A percentile compares a stretch with the other conserved stretches of the same genome.
These are phyloP conservation scores for Taiozyma sp. DNA, from an alignment of 1,139 yeast genomes.

Conservation along the genomic window DNA sequence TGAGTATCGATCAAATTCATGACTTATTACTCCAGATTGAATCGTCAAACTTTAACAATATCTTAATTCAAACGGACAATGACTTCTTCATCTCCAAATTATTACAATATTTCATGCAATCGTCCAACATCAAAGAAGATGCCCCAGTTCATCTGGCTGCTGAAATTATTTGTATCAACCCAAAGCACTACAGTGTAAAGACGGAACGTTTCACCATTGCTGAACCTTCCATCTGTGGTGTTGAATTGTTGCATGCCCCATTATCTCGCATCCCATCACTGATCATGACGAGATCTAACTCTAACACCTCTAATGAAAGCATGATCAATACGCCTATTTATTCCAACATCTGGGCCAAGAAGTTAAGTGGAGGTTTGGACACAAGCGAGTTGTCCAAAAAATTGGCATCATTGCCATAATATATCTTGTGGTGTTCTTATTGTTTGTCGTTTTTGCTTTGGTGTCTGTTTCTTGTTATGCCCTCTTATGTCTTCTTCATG, in stretches of 20 bases:
- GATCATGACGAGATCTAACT: conserved; percentile 20
- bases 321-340: conserved; percentile 8
- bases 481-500: not conserved
- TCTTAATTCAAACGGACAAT: conserved; percentile 17
- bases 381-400: conserved; percentile 15
- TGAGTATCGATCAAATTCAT: conserved; percentile 15
- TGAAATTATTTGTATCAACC: conserved; percentile 18
- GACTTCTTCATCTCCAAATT: conserved; percentile 18
- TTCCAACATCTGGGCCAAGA: conserved; percentile 10
- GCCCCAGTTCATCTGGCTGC: conserved; percentile 10
- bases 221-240: not conserved
- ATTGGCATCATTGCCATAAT: conserved; percentile 5
- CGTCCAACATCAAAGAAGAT: conserved; percentile 1
- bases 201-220: conserved; percentile 6
- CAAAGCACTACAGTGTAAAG: conserved; percentile 19
- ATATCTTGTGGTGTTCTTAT: too few species aligned
- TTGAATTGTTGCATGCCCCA: not conserved
- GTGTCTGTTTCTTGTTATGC: not conserved
- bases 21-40: conserved; percentile 19
- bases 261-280: conserved; percentile 9
- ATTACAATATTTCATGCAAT: conserved; percentile 17
- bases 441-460: too few species aligned
- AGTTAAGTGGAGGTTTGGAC: conserved; percentile 15
- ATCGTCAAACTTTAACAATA: conserved; percentile 6
- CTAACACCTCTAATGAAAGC: conserved; percentile 8